Evolutionary conservation across 805 yeast species (phyloP), one percentile per base, ranked within the genome.

Genomic region (Sugiyamaella mastotermitis): DNA sequence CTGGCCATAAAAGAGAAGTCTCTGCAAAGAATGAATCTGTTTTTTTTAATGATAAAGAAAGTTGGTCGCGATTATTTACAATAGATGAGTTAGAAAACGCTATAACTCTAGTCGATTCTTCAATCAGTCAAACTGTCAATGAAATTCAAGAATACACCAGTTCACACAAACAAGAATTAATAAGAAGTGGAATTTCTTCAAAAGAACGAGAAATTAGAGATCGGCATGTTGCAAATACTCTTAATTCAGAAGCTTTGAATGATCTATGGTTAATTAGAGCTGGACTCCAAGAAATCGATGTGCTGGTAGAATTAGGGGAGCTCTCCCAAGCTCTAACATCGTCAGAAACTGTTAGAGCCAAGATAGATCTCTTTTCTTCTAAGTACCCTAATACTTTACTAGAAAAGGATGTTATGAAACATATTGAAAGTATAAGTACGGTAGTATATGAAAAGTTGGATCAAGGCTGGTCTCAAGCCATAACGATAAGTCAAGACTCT

Each of bases 201-300:
- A n/a, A n/a, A n/a, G n/a, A n/a, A n/a, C n/a, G n/a, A n/a, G n/a
- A n/a, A n/a, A n/a, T n/a, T n/a, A n/a, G n/a, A n/a, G n/a, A n/a
- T n/a, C n/a, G n/a, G n/a, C n/a, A n/a, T 14, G 36, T 25, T 13
- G 32, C 23, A 16, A 42, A 35, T 3, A 29, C 19, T 7, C 35
- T 29, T 6, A 8, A 14, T 11, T 29, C 23, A 31, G 20, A 22
- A 21, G 52, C 47, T 3, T 18, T 50, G 24, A 37, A 48, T 27
- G 40, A 41, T 15, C 35, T 50, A 6, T 50, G 53, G 53, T 38
- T 46, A 11, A 32, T 50, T 11, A 35, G 45, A 22, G 31, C 47
- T 4, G 52, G 50, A 10, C 23, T 50, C 21, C 42, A 46, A 25
- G 53, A 50, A 29, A 40, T 40, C 5, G 44, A 48, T 9, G 43